A percentile compares a stretch with the other conserved stretches of the same genome.
These are phyloP conservation scores for Cucumis sativus DNA, from an alignment of 306 rosid genomes.

Conservation along the genomic window Cucumber_9930_V3 NC_026658.2:6321001-6321500, in stretches of 20 bases:
- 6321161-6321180: slow-evolving; percentile 34
- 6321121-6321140: slow-evolving; percentile 56
- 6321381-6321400: slow-evolving; percentile 78
- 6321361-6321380: slow-evolving; percentile 73
- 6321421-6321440: slow-evolving; percentile 71
- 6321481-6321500: slow-evolving; percentile 55
- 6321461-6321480: slow-evolving; percentile 59
- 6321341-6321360: slow-evolving; percentile 78
- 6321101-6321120: slow-evolving; percentile 47
- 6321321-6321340: slow-evolving; percentile 61
- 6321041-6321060: too few relatives aligned
- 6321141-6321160: slow-evolving; percentile 45
- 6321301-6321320: neutral
- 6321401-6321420: slow-evolving; percentile 71
- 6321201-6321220: slow-evolving; percentile 87
- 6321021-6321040: too few relatives aligned
- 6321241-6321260: neutral
- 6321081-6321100: slow-evolving; percentile 71
- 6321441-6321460: slow-evolving; percentile 67
- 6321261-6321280: neutral
- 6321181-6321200: slow-evolving; percentile 60
- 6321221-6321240: slow-evolving; percentile 85
- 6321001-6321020: too few relatives aligned
- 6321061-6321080: slow-evolving; percentile 27
- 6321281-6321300: neutral